Evolutionary conservation across 148 eudicot species (phyloP).

Genomic region (Pharnaceum exiguum): DNA sequence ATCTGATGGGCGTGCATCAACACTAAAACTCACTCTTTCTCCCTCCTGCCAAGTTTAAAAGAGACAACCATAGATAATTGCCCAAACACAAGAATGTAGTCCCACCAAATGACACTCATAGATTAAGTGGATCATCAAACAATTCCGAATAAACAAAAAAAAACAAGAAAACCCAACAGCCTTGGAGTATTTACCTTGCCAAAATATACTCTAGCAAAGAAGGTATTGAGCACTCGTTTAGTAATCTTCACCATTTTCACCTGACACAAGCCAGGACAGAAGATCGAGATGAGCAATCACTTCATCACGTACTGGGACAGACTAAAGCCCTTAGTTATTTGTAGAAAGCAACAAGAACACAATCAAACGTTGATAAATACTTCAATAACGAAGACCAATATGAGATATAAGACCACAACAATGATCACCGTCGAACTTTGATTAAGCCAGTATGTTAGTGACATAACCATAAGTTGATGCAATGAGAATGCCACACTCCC

Average conservation of each 20-base stretch:
- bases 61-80: background rate
- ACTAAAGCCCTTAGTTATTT: background rate
- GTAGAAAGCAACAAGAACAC: background rate
- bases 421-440: no score
- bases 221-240: constrained; percentile 53
- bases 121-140: no score
- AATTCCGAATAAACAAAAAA: background rate
- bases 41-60: constrained; percentile 39
- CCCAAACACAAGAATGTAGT: background rate
- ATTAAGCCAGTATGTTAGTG: no score
- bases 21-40: constrained; percentile 38
- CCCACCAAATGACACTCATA: background rate
- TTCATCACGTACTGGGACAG: background rate
- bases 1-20: constrained; percentile 84
- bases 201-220: constrained; percentile 52
- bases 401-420: background rate
- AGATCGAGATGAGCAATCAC: background rate
- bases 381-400: background rate
- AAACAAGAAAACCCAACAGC: background rate
- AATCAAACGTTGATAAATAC: background rate
- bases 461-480: no score
- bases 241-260: constrained; percentile 73
- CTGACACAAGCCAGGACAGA: constrained; percentile 30
- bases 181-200: constrained; percentile 39
- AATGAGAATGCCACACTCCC: no score